These are phyloP conservation scores for Talaromyces sp. DNA, from an alignment of 2,329 filamentous ascomycete genomes.

Conservation along the genomic window DNA sequence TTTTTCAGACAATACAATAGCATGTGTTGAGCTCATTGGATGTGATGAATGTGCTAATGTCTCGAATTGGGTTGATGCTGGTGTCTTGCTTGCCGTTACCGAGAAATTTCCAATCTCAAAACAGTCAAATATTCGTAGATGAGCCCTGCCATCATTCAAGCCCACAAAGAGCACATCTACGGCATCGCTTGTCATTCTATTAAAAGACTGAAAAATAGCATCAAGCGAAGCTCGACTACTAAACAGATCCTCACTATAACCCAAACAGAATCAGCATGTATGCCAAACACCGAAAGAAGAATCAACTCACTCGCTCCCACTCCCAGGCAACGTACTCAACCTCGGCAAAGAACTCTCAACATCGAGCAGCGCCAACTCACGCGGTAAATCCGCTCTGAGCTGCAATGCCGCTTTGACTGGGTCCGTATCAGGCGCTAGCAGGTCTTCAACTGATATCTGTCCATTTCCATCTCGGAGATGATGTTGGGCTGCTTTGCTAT, in stretches of 20 bases:
- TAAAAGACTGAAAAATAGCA: slow-evolving; percentile 62
- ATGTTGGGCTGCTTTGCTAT: slow-evolving; percentile 44
- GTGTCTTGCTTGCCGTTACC: slow-evolving; percentile 33
- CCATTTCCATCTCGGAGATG: slow-evolving; percentile 36
- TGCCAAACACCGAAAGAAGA: neutral
- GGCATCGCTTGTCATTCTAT: slow-evolving; percentile 65
- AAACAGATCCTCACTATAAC: slow-evolving; percentile 56
- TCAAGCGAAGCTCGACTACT: slow-evolving; percentile 68
- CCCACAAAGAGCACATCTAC: slow-evolving; percentile 77
- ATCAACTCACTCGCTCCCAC: slow-evolving; percentile 52
- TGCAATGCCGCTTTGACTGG: slow-evolving; percentile 35
- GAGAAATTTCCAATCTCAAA: slow-evolving; percentile 65
- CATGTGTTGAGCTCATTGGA: slow-evolving; percentile 70
- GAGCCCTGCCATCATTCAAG: slow-evolving; percentile 66
- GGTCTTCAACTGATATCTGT: slow-evolving; percentile 40
- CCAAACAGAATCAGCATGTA: neutral
- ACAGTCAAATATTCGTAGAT: slow-evolving; percentile 81
- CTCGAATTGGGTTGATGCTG: slow-evolving; percentile 30
- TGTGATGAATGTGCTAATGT: slow-evolving; percentile 66
- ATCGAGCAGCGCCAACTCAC: slow-evolving; percentile 70
- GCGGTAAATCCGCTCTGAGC: slow-evolving; percentile 60
- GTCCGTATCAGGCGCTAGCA: slow-evolving; percentile 39
- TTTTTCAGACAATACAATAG: slow-evolving; percentile 55
- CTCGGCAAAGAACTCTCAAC: slow-evolving; percentile 73
- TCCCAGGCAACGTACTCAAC: slow-evolving; percentile 68